phyloP scores from a whole-genome alignment of 768 basidiomycete species.

The Suillus clintonianus region DNA sequence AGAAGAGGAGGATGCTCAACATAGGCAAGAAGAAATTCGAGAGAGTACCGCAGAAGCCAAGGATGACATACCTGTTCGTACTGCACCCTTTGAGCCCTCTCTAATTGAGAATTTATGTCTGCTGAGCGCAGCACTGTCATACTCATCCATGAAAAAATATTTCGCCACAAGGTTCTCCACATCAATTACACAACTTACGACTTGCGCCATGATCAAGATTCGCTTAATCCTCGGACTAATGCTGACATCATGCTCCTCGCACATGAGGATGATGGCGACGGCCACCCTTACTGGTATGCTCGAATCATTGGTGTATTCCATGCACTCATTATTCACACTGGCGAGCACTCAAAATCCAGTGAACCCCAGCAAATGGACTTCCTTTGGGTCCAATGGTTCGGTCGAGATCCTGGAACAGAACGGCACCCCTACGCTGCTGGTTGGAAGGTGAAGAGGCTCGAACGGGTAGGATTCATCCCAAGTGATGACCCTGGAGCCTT shows the following conservation, averaged over 20 bases:
- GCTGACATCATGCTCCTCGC: conserved; percentile 36
- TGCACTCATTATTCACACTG: background rate
- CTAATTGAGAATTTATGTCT: conserved; percentile 19
- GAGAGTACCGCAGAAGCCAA: background rate
- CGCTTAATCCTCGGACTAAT: conserved; percentile 31
- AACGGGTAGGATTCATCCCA: conserved; percentile 41
- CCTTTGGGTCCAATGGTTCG: conserved; percentile 44
- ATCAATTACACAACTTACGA: conserved; percentile 36
- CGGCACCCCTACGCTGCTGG: conserved; percentile 27
- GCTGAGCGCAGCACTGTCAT: conserved; percentile 23
- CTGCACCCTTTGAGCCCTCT: background rate
- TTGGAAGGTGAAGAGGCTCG: conserved; percentile 29
- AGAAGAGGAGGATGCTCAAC: background rate
- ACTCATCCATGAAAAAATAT: conserved; percentile 33
- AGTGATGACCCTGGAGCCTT: conserved; percentile 33
- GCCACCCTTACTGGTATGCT: conserved; percentile 41
- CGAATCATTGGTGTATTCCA: background rate
- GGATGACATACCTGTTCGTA: background rate
- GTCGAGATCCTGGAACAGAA: conserved; percentile 20
- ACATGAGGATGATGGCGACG: conserved; percentile 14
- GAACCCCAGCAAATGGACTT: conserved; percentile 34
- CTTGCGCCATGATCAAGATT: conserved; percentile 22
- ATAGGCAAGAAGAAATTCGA: background rate
- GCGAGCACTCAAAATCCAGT: background rate
- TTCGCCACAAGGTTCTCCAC: conserved; percentile 30